Percentiles rank a stretch among this genome's conserved stretches.
Evolutionary conservation across 208 protist genomes (phyloP).

Genomic region (Acanthamoeba triangularis): DNA sequence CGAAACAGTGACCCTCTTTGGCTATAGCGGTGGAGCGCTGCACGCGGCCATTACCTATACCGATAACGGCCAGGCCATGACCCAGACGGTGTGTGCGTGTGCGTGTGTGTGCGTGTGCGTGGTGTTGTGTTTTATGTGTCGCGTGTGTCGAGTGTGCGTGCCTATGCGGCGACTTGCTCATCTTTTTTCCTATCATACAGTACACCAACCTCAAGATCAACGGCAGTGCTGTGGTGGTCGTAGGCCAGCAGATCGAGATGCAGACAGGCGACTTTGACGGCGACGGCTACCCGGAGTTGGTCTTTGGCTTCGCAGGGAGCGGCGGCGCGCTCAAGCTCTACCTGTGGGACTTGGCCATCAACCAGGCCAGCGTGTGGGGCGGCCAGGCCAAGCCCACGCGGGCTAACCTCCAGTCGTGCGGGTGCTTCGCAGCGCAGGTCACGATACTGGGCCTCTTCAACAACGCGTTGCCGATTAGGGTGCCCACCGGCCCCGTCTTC

Average conservation of each 20-base stretch:
- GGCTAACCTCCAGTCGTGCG: background rate
- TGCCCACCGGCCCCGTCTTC: background rate
- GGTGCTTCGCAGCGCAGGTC: background rate
- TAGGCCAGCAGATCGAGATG: constrained; percentile 21
- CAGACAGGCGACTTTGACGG: constrained; percentile 38
- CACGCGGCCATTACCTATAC: background rate
- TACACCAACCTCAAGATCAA: background rate
- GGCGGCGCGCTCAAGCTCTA: background rate
- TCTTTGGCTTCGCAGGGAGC: constrained; percentile 6
- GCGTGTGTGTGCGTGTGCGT: no score
- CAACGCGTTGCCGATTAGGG: background rate
- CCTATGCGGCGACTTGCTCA: no score
- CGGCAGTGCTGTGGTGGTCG: background rate
- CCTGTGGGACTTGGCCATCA: constrained; percentile 17
- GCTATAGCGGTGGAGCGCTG: background rate
- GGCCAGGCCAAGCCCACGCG: background rate
- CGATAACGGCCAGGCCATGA: background rate
- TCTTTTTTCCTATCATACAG: no score
- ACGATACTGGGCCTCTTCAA: background rate
- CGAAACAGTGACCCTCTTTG: constrained; percentile 7
- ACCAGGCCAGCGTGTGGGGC: background rate
- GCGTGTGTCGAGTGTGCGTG: no score
- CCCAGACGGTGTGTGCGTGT: background rate
- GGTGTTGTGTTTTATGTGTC: no score
- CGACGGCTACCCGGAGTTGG: constrained; percentile 38